A percentile compares a stretch with the other conserved stretches of the same genome.
These are phyloP conservation scores for Neurospora sp. DNA, from an alignment of 2,329 filamentous ascomycete species.

Conservation along the genomic window DNA sequence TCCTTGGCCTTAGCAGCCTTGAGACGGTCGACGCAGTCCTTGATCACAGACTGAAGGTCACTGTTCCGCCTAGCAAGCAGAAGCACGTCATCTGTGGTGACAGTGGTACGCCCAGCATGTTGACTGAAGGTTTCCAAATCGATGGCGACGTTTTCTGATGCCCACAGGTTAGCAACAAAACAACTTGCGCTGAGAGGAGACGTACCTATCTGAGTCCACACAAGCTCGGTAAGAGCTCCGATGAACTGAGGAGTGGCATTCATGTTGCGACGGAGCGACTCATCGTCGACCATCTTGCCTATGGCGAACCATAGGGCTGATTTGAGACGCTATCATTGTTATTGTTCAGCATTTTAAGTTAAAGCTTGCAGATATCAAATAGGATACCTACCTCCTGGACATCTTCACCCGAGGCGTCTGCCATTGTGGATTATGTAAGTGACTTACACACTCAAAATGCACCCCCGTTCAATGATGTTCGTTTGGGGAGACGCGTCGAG, in stretches of 20 bases:
- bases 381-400: constrained; percentile 16
- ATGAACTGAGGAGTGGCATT: constrained; percentile 93
- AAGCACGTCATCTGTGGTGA: constrained; percentile 80
- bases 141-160: constrained; percentile 42
- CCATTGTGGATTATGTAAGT: constrained; percentile 12
- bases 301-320: constrained; percentile 75
- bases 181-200: not conserved
- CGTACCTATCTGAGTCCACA: constrained; percentile 77
- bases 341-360: not conserved
- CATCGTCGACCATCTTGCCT: constrained; percentile 80
- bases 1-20: constrained; percentile 33
- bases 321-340: constrained; percentile 57
- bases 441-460: not conserved
- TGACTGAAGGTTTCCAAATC: constrained; percentile 50
- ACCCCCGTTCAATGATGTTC: not conserved
- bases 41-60: constrained; percentile 67
- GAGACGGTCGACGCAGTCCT: constrained; percentile 53
- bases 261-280: constrained; percentile 60
- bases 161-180: not conserved
- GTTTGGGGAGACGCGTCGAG: constrained; percentile 4
- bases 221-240: constrained; percentile 73
- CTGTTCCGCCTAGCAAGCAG: constrained; percentile 81
- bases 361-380: not conserved
- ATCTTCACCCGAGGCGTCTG: constrained; percentile 17
- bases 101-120: constrained; percentile 70